Conservation (phyloP, 2,329 filamentous ascomycete genomes). For the Cladophialophora immunda region DNA sequence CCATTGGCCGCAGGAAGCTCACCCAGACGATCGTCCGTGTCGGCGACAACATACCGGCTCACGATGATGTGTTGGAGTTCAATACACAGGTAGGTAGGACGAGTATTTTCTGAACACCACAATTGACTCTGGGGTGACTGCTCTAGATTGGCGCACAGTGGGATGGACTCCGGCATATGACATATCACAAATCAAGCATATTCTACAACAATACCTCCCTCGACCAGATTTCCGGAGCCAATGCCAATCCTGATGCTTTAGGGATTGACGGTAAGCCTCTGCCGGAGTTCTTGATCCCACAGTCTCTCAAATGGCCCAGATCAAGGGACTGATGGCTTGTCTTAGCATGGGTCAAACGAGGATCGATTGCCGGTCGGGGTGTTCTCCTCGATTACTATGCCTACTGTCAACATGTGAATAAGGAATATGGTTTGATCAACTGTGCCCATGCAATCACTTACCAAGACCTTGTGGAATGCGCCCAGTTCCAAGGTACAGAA, state of each 20-base stretch:
- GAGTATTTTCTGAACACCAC: no score
- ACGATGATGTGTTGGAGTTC: slow-evolving; percentile 36
- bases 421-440: background rate
- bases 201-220: slow-evolving; percentile 36
- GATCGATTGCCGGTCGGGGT: slow-evolving; percentile 55
- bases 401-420: slow-evolving; percentile 40
- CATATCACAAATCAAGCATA: slow-evolving; percentile 28
- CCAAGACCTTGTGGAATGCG: slow-evolving; percentile 35
- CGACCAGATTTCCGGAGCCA: slow-evolving; percentile 30
- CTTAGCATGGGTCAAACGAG: slow-evolving; percentile 50
- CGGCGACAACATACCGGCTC: slow-evolving; percentile 12
- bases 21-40: slow-evolving; percentile 10
- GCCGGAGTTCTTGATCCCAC: no score
- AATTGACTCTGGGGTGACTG: no score
- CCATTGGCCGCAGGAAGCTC: slow-evolving; percentile 8
- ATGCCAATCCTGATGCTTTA: slow-evolving; percentile 24
- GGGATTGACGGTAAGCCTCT: slow-evolving; percentile 43
- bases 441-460: slow-evolving; percentile 36
- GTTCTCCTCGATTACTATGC: slow-evolving; percentile 57
- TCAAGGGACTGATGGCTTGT: no score
- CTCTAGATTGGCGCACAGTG: slow-evolving; percentile 31
- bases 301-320: no score
- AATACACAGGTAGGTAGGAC: slow-evolving; percentile 36
- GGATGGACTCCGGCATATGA: slow-evolving; percentile 38
- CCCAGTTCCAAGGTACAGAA: slow-evolving; percentile 29